These are phyloP conservation scores for Tylopilus cervinicoccineus DNA, from an alignment of 768 basidiomycete genomes.

Conservation along the genomic window DNA sequence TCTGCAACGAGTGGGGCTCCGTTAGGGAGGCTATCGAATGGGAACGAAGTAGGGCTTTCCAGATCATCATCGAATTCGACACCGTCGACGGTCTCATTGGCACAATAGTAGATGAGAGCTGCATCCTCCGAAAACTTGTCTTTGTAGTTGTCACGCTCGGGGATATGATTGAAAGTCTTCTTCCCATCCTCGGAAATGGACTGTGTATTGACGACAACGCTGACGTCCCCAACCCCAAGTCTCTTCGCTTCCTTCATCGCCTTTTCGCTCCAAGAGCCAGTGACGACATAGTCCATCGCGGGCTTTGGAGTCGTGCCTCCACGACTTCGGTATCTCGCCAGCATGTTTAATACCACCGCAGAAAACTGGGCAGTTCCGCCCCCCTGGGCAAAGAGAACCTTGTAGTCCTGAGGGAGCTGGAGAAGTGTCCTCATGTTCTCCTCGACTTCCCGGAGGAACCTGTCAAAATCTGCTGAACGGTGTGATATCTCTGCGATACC, in stretches of 20 bases:
- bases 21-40: constrained; percentile 67
- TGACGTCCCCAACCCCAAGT: constrained; percentile 54
- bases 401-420: constrained; percentile 76
- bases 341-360: constrained; percentile 86
- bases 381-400: constrained; percentile 90
- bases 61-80: constrained; percentile 73
- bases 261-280: constrained; percentile 89
- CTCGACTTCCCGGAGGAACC: constrained; percentile 61
- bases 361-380: constrained; percentile 93
- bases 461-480: constrained; percentile 84
- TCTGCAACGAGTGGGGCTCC: constrained; percentile 84
- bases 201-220: constrained; percentile 71
- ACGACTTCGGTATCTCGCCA: constrained; percentile 78
- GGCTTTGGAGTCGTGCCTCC: constrained; percentile 55
- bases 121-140: constrained; percentile 67
- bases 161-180: constrained; percentile 75
- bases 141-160: constrained; percentile 64
- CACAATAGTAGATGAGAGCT: constrained; percentile 96
- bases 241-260: constrained; percentile 80
- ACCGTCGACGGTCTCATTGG: constrained; percentile 98
- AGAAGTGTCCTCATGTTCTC: constrained; percentile 72
- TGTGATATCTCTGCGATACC: constrained; percentile 97
- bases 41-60: constrained; percentile 65
- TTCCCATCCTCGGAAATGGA: constrained; percentile 53
- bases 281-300: constrained; percentile 83